A percentile compares a stretch with the other conserved stretches of the same genome.
Evolutionary conservation across 2,329 filamentous ascomycete species (phyloP).

Genomic region (Coleophoma crateriformis): DNA sequence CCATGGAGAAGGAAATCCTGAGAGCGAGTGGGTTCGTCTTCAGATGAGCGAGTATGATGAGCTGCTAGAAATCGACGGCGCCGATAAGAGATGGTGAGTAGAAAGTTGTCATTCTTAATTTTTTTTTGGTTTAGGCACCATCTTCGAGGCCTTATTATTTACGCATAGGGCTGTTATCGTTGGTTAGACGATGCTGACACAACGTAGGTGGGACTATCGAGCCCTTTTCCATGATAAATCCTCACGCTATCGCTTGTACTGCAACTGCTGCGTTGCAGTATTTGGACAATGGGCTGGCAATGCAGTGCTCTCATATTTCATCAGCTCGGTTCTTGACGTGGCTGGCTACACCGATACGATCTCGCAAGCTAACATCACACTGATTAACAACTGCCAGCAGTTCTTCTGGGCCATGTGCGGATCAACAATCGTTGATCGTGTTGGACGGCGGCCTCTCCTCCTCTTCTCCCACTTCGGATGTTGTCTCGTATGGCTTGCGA

Average conservation of each 20-base stretch:
- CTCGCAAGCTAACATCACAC: constrained; percentile 43
- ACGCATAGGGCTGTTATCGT: too few relatives aligned
- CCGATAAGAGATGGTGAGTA: constrained; percentile 42
- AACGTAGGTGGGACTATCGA: constrained; percentile 39
- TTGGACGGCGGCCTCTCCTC: constrained; percentile 51
- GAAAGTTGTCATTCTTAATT: too few relatives aligned
- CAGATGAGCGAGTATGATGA: constrained; percentile 43
- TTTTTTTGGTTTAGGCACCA: too few relatives aligned
- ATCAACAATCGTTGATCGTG: constrained; percentile 45
- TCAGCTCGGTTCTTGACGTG: constrained; percentile 41
- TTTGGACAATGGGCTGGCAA: constrained; percentile 45
- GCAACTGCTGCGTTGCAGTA: constrained; percentile 42
- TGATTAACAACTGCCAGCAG: constrained; percentile 47
- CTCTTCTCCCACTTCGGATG: constrained; percentile 41
- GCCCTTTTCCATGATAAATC: constrained; percentile 44
- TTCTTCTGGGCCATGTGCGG: constrained; percentile 47
- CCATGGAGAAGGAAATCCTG: constrained; percentile 44
- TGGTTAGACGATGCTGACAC: too few relatives aligned
- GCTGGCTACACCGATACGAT: constrained; percentile 43
- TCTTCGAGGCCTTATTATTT: too few relatives aligned
- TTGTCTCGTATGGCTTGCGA: constrained; percentile 41
- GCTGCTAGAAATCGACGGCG: constrained; percentile 40
- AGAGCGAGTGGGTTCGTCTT: constrained; percentile 45
- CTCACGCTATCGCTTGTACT: constrained; percentile 41
- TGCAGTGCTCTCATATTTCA: constrained; percentile 44